Evolutionary conservation across 352 stramenopile species (phyloP).

Genomic region (Pythium phragmiticola): DNA sequence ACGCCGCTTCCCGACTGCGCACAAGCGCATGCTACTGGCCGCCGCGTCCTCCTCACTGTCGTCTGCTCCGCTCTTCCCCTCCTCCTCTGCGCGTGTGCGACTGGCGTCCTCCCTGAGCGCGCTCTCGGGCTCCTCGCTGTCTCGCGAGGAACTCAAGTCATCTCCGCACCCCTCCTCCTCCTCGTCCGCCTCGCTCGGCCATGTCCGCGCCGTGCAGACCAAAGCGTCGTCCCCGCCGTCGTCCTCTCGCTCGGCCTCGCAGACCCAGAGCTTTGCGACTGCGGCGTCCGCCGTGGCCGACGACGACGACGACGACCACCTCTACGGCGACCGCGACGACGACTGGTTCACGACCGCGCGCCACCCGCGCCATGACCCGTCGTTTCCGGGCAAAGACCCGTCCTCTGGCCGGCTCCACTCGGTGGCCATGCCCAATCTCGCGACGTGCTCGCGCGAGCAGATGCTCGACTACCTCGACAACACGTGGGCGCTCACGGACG

Average conservation of each 20-base stretch:
- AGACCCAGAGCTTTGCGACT: constrained; percentile 21
- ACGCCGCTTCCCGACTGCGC: constrained; percentile 72
- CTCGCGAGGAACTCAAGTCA: constrained; percentile 22
- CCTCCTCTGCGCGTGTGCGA: constrained; percentile 10
- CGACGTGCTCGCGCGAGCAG: constrained; percentile 74
- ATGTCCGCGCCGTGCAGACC: constrained; percentile 27
- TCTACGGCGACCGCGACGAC: constrained; percentile 60
- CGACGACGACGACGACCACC: constrained; percentile 48
- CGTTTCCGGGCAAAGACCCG: constrained; percentile 53
- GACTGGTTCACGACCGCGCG: constrained; percentile 72
- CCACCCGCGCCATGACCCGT: constrained; percentile 52
- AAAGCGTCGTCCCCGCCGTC: constrained; percentile 8
- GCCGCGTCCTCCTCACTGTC: constrained; percentile 18
- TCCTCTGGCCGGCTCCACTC: constrained; percentile 47
- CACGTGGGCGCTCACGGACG: constrained; percentile 93
- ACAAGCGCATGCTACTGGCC: constrained; percentile 52
- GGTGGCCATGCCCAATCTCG: constrained; percentile 84
- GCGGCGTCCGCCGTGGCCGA: constrained; percentile 26
- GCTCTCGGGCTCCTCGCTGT: constrained; percentile 12
- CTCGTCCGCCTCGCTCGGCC: constrained; percentile 3
- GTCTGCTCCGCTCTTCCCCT: neutral
- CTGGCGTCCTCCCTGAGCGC: constrained; percentile 34
- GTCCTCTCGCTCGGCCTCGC: neutral
- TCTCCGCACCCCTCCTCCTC: constrained; percentile 15
- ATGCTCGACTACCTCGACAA: constrained; percentile 96